These are phyloP conservation scores for Eremothecium gossypii DNA, from an alignment of 1,139 yeast genomes.

Conservation along the genomic window DNA sequence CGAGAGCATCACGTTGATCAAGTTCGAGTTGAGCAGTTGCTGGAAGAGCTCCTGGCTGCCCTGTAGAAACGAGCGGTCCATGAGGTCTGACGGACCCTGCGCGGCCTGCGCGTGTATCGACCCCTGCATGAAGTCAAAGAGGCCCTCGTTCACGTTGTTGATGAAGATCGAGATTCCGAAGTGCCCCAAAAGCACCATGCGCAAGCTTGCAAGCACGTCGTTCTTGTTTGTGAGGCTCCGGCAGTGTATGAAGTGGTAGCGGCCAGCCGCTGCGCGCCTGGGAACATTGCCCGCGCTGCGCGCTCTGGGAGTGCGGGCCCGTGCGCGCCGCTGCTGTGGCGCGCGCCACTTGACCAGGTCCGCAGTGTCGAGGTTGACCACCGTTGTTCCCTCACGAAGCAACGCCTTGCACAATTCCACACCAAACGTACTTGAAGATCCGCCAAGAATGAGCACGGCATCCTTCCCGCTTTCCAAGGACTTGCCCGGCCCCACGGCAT, in stretches of 20 bases:
- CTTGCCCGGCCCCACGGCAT: slow-evolving; percentile 10
- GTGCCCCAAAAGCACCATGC: slow-evolving; percentile 4
- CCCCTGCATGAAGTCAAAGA: slow-evolving; percentile 2
- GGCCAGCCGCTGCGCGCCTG: background rate
- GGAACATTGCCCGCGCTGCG: background rate
- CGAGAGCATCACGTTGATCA: slow-evolving; percentile 18
- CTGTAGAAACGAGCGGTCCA: background rate
- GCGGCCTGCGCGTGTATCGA: background rate
- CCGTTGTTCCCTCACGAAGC: slow-evolving; percentile 6
- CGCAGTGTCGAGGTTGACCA: slow-evolving; percentile 9
- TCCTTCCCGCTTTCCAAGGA: slow-evolving; percentile 7
- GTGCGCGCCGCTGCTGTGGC: background rate
- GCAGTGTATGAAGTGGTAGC: slow-evolving; percentile 14
- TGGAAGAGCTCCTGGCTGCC: slow-evolving; percentile 9
- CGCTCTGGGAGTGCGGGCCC: background rate
- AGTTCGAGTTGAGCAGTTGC: slow-evolving; percentile 12
- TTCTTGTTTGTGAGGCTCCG: slow-evolving; percentile 9
- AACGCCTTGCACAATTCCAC: slow-evolving; percentile 7
- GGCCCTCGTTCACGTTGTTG: slow-evolving; percentile 18
- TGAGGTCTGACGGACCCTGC: background rate
- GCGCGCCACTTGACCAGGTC: background rate
- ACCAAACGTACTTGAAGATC: slow-evolving; percentile 12
- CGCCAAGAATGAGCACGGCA: slow-evolving; percentile 14
- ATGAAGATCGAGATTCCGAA: slow-evolving; percentile 13
- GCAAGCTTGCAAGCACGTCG: slow-evolving; percentile 9